Evolutionary conservation across 257 asterid genomes (phyloP).

Genomic region (Parsonsia alboflavescens): DNA sequence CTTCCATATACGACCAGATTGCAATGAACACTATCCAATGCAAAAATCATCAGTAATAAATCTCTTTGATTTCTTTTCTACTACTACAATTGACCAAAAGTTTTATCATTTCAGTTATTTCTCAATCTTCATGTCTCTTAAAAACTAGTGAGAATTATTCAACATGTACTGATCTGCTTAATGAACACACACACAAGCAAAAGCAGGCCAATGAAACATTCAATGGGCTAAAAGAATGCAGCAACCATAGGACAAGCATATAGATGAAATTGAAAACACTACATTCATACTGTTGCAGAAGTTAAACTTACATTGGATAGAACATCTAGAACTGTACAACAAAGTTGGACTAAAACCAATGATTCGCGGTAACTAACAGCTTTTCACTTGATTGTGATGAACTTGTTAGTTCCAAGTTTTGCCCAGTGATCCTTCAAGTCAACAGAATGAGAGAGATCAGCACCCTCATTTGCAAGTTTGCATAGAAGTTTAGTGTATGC

Average conservation of each 20-base stretch:
- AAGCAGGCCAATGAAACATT: neutral
- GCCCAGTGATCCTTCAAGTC: constrained; percentile 41
- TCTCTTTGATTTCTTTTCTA: neutral
- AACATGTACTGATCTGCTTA: neutral
- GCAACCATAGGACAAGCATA: neutral
- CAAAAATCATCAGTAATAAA: neutral
- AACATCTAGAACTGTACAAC: constrained; percentile 6
- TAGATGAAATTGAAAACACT: neutral
- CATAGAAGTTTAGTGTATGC: constrained; percentile 34
- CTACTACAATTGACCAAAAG: neutral
- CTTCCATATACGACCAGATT: neutral
- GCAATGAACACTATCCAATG: neutral
- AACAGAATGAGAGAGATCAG: constrained; percentile 34
- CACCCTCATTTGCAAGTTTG: constrained; percentile 29
- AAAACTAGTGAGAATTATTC: neutral
- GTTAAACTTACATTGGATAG: neutral
- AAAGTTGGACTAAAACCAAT: neutral
- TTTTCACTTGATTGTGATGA: constrained; percentile 24
- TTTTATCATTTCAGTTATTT: neutral
- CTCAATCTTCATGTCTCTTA: too few relatives aligned
- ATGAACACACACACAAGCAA: neutral
- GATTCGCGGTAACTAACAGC: neutral
- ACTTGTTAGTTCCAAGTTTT: constrained; percentile 35
- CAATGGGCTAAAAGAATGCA: neutral
- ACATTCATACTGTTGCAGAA: neutral